Evolutionary conservation across 331 rosid genomes (phyloP).

Genomic region (Malus hybrid): DNA sequence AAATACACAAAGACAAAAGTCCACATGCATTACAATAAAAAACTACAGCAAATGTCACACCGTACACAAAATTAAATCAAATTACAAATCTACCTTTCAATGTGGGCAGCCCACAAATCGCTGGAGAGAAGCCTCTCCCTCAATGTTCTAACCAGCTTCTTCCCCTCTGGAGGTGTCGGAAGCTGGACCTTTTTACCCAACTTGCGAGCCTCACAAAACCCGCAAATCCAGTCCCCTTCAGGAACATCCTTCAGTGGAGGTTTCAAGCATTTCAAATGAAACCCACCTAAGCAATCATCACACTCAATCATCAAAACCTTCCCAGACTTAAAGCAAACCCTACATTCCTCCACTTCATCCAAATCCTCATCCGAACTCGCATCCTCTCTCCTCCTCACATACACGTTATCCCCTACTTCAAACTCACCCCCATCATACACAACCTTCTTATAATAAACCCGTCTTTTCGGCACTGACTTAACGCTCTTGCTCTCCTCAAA

Average conservation of each 20-base stretch:
- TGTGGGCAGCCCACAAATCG: constrained; percentile 77
- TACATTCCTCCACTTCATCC: constrained; percentile 68
- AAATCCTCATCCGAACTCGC: constrained; percentile 57
- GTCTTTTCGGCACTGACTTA: constrained; percentile 16
- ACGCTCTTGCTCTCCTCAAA: constrained; percentile 10
- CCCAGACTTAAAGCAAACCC: constrained; percentile 56
- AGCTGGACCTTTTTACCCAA: constrained; percentile 44
- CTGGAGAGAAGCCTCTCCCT: constrained; percentile 85
- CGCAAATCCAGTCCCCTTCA: constrained; percentile 82
- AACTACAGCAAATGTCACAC: not conserved
- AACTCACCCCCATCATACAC: constrained; percentile 84
- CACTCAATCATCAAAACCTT: constrained; percentile 74
- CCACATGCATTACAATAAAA: not conserved
- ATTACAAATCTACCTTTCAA: constrained; percentile 45
- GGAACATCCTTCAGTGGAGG: constrained; percentile 76
- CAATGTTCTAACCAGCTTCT: constrained; percentile 56
- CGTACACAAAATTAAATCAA: not conserved
- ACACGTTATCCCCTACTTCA: constrained; percentile 64
- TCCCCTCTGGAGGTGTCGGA: constrained; percentile 61
- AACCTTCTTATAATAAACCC: constrained; percentile 58
- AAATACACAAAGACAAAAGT: constrained; percentile 1
- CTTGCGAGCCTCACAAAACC: constrained; percentile 59
- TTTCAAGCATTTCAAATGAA: constrained; percentile 78
- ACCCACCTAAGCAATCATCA: constrained; percentile 81
- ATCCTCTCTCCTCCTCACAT: constrained; percentile 77